These are phyloP conservation scores for Closterium sp. DNA, from an alignment of 139 green algal genomes.

Conservation along the genomic window DNA sequence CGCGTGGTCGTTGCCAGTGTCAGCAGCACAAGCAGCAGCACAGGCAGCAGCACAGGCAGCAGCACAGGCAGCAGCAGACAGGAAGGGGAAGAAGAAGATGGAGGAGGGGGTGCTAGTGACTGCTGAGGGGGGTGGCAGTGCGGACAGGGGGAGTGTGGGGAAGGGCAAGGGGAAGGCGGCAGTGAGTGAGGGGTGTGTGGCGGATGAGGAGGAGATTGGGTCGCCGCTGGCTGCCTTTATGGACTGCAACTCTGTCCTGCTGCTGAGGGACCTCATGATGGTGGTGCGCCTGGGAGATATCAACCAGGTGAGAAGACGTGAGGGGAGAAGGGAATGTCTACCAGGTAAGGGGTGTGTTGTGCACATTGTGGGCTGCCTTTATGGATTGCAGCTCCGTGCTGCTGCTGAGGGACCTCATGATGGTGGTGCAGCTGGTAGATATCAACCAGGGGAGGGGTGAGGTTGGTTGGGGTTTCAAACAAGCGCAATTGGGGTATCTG, in stretches of 20 bases:
- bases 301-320: slow-evolving; percentile 33
- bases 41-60: not conserved
- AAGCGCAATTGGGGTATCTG: no score
- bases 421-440: not conserved
- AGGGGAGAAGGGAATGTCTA: not conserved
- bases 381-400: not conserved
- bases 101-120: no score
- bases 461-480: no score
- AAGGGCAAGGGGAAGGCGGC: not conserved
- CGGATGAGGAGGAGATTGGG: not conserved
- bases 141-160: not conserved
- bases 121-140: not conserved
- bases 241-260: slow-evolving; percentile 32
- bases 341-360: not conserved
- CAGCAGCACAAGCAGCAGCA: not conserved
- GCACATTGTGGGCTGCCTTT: not conserved
- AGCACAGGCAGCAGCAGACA: not conserved
- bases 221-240: slow-evolving; percentile 35
- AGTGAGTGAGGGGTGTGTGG: not conserved
- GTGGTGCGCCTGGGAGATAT: slow-evolving; percentile 41
- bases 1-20: not conserved
- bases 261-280: slow-evolving; percentile 50
- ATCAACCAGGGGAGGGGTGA: no score
- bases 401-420: not conserved
- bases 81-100: slow-evolving; percentile 9